These are phyloP conservation scores for Pseudozyma sp. DNA, from an alignment of 1,284 basidiomycete genomes.

Conservation along the genomic window DNA sequence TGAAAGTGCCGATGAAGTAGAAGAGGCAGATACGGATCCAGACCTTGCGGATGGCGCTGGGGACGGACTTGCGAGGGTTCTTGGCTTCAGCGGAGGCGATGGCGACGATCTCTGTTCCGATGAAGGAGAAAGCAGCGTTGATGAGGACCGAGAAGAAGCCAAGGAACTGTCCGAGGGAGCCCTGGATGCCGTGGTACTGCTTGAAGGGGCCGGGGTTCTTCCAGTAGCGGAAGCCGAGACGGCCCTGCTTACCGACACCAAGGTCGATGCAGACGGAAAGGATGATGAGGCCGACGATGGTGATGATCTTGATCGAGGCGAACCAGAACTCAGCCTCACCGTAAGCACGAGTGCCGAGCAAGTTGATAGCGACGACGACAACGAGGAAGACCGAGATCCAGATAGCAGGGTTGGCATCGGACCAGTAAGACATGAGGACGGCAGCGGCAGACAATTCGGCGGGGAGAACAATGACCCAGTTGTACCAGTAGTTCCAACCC, in stretches of 20 bases:
- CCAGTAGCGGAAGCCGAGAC: slow-evolving; percentile 61
- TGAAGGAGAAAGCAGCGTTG: slow-evolving; percentile 83
- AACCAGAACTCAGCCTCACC: slow-evolving; percentile 71
- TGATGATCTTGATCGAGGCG: slow-evolving; percentile 65
- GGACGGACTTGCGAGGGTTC: slow-evolving; percentile 68
- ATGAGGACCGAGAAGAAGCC: slow-evolving; percentile 68
- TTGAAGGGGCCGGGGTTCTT: slow-evolving; percentile 70
- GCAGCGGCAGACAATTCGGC: slow-evolving; percentile 82
- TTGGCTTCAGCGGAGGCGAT: slow-evolving; percentile 78
- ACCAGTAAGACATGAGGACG: slow-evolving; percentile 82
- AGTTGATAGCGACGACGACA: slow-evolving; percentile 80
- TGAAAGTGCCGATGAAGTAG: slow-evolving; percentile 70
- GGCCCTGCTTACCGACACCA: slow-evolving; percentile 54
- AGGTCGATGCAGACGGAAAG: slow-evolving; percentile 62
- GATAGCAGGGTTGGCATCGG: slow-evolving; percentile 74
- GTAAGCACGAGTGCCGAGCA: slow-evolving; percentile 73
- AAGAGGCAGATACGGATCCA: slow-evolving; percentile 58
- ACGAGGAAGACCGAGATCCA: slow-evolving; percentile 82
- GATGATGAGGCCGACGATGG: slow-evolving; percentile 65
- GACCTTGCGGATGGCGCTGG: slow-evolving; percentile 48
- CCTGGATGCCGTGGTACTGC: slow-evolving; percentile 69
- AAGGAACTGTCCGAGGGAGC: slow-evolving; percentile 70
- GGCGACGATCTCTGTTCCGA: slow-evolving; percentile 85
- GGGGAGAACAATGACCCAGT: slow-evolving; percentile 74
- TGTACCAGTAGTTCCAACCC: slow-evolving; percentile 76